Evolutionary conservation across 106 monocot genomes (phyloP).

Genomic region (Hemerocallis citrina): DNA sequence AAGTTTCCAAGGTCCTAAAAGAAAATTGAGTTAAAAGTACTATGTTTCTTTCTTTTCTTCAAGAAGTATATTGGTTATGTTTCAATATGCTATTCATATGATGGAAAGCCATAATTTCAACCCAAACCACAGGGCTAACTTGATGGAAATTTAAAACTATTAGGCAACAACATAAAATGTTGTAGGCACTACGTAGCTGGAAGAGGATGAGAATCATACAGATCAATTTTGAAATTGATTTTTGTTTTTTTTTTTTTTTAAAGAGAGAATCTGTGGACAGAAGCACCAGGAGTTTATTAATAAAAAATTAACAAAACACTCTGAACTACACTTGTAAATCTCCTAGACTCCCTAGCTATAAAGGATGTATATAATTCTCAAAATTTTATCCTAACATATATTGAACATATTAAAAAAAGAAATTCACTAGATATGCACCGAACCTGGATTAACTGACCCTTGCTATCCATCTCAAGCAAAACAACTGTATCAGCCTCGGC

Average conservation of each 20-base stretch:
- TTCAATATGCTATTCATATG: background rate
- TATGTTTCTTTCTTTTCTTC: too few species aligned
- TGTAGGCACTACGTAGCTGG: background rate
- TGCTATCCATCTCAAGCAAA: conserved; percentile 52
- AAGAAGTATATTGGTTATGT: too few species aligned
- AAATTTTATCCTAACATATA: background rate
- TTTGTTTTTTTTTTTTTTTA: too few species aligned
- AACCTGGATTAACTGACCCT: conserved; percentile 73
- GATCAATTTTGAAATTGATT: too few species aligned
- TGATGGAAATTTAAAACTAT: background rate
- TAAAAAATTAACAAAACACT: too few species aligned
- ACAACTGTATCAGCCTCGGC: conserved; percentile 59
- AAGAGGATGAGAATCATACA: background rate
- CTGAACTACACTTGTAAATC: too few species aligned
- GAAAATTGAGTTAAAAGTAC: too few species aligned
- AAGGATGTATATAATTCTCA: background rate
- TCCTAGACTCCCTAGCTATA: too few species aligned
- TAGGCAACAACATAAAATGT: background rate
- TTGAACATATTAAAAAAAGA: background rate
- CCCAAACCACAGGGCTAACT: background rate
- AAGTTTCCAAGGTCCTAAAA: too few species aligned
- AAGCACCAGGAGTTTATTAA: too few species aligned
- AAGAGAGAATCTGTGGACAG: too few species aligned
- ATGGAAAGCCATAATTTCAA: background rate
- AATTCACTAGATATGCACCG: background rate